These are phyloP conservation scores for Davidsoniella virescens DNA, from an alignment of 2,329 filamentous ascomycete species.

Conservation along the genomic window DNA sequence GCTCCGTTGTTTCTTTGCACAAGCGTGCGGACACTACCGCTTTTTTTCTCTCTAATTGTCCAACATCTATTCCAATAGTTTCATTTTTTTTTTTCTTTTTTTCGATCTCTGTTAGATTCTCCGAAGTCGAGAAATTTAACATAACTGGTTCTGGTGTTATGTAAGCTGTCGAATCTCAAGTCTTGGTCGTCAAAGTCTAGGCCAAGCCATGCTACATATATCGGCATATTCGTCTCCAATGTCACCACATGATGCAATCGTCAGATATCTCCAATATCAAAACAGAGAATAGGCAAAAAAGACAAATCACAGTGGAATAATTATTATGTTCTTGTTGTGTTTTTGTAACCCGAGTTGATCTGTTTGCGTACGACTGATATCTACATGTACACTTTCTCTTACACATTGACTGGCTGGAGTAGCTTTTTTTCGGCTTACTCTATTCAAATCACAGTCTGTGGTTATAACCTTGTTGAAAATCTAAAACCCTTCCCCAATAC, in stretches of 20 bases:
- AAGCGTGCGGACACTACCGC: not conserved
- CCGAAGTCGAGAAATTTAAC: too few species aligned
- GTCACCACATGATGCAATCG: not conserved
- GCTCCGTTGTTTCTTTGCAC: not conserved
- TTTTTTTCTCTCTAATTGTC: not conserved
- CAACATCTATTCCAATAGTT: too few species aligned
- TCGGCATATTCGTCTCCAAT: not conserved
- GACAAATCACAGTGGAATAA: too few species aligned
- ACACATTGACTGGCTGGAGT: not conserved
- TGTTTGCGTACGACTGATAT: not conserved
- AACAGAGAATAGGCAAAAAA: too few species aligned
- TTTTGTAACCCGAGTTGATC: constrained; percentile 6
- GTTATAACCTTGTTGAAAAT: constrained; percentile 7
- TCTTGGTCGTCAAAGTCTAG: not conserved
- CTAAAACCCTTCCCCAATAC: not conserved
- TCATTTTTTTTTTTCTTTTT: not conserved
- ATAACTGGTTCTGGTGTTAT: too few species aligned
- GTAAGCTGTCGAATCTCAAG: not conserved
- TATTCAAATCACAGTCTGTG: constrained; percentile 2
- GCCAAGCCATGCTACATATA: not conserved
- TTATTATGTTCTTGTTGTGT: too few species aligned
- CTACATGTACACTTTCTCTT: not conserved
- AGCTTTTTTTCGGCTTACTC: not conserved
- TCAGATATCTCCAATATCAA: not conserved
- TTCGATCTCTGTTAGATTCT: too few species aligned